These are phyloP conservation scores for Aethionema arabicum DNA, from an alignment of 345 rosid genomes.

Conservation along the genomic window DNA sequence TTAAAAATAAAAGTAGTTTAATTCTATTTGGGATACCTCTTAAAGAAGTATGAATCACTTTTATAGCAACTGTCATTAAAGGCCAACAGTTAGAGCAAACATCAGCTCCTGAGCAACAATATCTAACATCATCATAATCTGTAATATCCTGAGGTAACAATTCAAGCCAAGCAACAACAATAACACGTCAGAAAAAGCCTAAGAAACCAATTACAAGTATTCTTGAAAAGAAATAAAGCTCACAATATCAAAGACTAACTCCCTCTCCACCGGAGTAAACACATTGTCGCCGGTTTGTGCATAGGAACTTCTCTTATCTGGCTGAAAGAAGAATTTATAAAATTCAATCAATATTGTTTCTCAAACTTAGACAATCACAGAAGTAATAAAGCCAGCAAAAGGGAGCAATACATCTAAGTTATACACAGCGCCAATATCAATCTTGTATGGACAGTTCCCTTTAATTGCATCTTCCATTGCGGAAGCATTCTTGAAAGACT, in stretches of 20 bases:
- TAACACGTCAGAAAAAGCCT: not conserved
- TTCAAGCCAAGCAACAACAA: slow-evolving; percentile 13
- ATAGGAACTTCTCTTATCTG: slow-evolving; percentile 77
- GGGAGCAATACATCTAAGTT: slow-evolving; percentile 62
- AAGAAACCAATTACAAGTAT: not conserved
- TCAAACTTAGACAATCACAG: not conserved
- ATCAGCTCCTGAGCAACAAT: slow-evolving; percentile 94
- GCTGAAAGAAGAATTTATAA: slow-evolving; percentile 44
- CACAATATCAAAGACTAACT: slow-evolving; percentile 84
- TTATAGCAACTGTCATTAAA: slow-evolving; percentile 76
- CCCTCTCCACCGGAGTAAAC: slow-evolving; percentile 88
- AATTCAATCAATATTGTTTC: not conserved
- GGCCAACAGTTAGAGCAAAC: slow-evolving; percentile 95
- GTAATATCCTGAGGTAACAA: slow-evolving; percentile 65
- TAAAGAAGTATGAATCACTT: slow-evolving; percentile 81
- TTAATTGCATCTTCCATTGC: slow-evolving; percentile 64
- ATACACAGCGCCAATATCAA: slow-evolving; percentile 89
- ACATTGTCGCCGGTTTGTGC: slow-evolving; percentile 68
- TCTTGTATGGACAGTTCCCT: slow-evolving; percentile 71
- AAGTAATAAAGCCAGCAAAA: not conserved
- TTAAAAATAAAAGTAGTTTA: not conserved
- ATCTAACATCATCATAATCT: slow-evolving; percentile 89
- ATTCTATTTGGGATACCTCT: slow-evolving; percentile 50
- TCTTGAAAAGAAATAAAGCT: slow-evolving; percentile 30
- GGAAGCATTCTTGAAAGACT: slow-evolving; percentile 58